A percentile compares a stretch with the other conserved stretches of the same genome.
These are phyloP conservation scores for Xylaria sp. DNA, from an alignment of 2,329 filamentous ascomycete species.

Conservation along the genomic window DNA sequence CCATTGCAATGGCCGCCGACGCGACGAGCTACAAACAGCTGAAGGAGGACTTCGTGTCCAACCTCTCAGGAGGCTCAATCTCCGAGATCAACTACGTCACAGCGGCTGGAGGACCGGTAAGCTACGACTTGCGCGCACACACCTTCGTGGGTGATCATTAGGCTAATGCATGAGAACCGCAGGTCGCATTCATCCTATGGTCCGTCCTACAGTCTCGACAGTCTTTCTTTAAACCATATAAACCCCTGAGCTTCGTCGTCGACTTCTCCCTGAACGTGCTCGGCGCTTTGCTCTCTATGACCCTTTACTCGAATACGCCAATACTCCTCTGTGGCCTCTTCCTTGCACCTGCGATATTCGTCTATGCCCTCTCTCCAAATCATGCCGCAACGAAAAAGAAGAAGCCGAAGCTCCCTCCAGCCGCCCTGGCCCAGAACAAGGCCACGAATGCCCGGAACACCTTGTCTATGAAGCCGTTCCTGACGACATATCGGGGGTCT, in stretches of 20 bases:
- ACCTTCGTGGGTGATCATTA: background rate
- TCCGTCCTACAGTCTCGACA: slow-evolving; percentile 86
- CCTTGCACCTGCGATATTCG: slow-evolving; percentile 73
- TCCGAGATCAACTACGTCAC: slow-evolving; percentile 89
- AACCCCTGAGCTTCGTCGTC: slow-evolving; percentile 72
- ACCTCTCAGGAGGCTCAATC: slow-evolving; percentile 84
- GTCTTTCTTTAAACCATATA: slow-evolving; percentile 84
- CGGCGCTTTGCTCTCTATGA: slow-evolving; percentile 84
- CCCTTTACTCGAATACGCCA: slow-evolving; percentile 81
- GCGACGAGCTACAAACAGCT: slow-evolving; percentile 81
- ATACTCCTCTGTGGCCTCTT: slow-evolving; percentile 80
- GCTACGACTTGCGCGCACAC: background rate
- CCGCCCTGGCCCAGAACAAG: slow-evolving; percentile 53
- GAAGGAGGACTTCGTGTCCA: slow-evolving; percentile 96
- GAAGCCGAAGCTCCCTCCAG: slow-evolving; percentile 62
- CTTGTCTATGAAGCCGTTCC: slow-evolving; percentile 87
- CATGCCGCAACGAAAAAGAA: slow-evolving; percentile 59
- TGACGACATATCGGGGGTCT: slow-evolving; percentile 88
- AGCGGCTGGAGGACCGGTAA: slow-evolving; percentile 85
- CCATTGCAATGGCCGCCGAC: slow-evolving; percentile 49
- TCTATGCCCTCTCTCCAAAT: slow-evolving; percentile 65
- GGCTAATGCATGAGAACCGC: slow-evolving; percentile 35
- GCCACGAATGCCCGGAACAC: slow-evolving; percentile 54
- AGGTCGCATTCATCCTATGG: slow-evolving; percentile 89
- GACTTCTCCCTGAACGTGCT: slow-evolving; percentile 91